phyloP scores from a whole-genome alignment of 2,329 filamentous ascomycete species.

The Arthrinium puccinioides region DNA sequence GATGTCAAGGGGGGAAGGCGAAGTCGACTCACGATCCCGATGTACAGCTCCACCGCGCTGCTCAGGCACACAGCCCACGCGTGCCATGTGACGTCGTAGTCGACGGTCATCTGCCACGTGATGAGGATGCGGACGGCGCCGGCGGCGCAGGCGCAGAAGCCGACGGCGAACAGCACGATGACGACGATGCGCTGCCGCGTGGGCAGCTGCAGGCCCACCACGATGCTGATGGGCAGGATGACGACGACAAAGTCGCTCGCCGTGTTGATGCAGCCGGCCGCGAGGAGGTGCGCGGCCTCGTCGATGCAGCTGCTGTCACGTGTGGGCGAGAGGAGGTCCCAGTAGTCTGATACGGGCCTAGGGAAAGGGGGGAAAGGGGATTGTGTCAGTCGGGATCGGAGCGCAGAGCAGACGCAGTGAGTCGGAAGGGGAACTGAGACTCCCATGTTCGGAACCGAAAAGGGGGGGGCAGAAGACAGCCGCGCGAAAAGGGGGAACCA shows the following conservation, averaged over 20 bases:
- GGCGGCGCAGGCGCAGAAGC: constrained; percentile 35
- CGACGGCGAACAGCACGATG: constrained; percentile 39
- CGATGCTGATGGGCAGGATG: constrained; percentile 39
- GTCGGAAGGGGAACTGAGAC: too few relatives aligned
- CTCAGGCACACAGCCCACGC: constrained; percentile 26
- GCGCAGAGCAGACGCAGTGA: too few relatives aligned
- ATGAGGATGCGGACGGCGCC: constrained; percentile 30
- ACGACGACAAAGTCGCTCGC: constrained; percentile 50
- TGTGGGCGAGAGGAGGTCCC: constrained; percentile 22
- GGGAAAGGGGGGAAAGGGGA: too few relatives aligned
- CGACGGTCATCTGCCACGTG: constrained; percentile 20
- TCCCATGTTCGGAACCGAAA: too few relatives aligned
- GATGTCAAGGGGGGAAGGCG: too few relatives aligned
- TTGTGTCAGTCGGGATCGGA: too few relatives aligned
- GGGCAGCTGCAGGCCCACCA: constrained; percentile 37
- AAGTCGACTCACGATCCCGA: constrained; percentile 34
- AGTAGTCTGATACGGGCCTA: constrained; percentile 31
- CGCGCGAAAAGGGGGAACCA: too few relatives aligned
- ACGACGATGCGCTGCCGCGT: constrained; percentile 37
- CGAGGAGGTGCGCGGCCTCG: constrained; percentile 42
- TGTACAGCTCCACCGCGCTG: constrained; percentile 30
- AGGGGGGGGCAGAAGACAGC: too few relatives aligned
- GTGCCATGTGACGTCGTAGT: constrained; percentile 28
- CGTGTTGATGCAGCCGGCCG: constrained; percentile 52
- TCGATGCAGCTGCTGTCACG: constrained; percentile 32